Evolutionary conservation across 2,329 filamentous ascomycete species (phyloP), one percentile per base, ranked within the genome.

Genomic region (Orbilia ellipsospora): DNA sequence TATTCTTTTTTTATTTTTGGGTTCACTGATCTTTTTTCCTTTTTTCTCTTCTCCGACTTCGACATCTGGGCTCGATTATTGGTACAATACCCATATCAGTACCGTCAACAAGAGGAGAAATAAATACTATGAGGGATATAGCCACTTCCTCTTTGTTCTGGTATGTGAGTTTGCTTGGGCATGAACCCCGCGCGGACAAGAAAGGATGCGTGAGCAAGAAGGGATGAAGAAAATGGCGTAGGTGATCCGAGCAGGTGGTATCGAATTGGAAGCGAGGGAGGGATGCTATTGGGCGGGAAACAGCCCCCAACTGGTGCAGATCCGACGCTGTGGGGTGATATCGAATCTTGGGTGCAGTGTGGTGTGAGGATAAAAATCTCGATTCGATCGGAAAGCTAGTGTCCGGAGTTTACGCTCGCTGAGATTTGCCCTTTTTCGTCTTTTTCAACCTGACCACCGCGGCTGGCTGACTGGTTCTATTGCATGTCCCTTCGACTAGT

Each of bases 181-280:
- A 10, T 36, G 31, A 36, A 36, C 31, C 31, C 31, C 31, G 31
- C 31, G 31, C 31, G 31, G 31, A 36, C 31, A 36, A 36, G 31
- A 36, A 36, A 68, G 65, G 68, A 73, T 61, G 68, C 61, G 66
- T 66, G 31, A 36, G 31, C 31, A 36, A 36, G 31, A 36, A 36
- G 56, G 57, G 36, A 45, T 20, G 26, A 16, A 15, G 48, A 16
- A n/a, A n/a, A 42, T 40, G 28, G 16, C 13, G 42, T 45, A 42
- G 68, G 52, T 56, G 69, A 73, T 67, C 70, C 59, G 63, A 68
- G 70, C 62, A 61, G 57, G 62, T 74, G 31, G 56, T 61, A 61
- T 59, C 40, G 40, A 61, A 59, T 54, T 26, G 48, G 63, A 42
- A 56, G n/a, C 31, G 44, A 51, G n/a, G 55, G 42, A 36, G 28